Base-by-base conservation (phyloP, 2,329 filamentous ascomycete genomes). In the Penicillium sp. region DNA sequence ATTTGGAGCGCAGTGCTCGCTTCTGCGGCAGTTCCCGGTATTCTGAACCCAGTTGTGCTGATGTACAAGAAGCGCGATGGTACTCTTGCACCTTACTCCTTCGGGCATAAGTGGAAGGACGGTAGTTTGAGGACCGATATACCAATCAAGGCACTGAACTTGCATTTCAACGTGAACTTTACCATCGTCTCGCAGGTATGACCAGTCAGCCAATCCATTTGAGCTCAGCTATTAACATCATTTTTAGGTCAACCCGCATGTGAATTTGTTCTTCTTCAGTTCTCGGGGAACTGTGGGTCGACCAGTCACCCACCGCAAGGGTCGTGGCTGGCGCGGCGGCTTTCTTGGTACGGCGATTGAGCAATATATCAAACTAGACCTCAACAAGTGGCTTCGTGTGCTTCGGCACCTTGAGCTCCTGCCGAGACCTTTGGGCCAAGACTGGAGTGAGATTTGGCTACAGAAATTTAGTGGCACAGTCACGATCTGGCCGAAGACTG, bases 91-190 rank as follows among this genome's bases (percentile, higher is more conserved):
- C 95, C 95, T 0, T 99, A 96, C 75, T 96, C 91, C 0, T 99
- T 99, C 71, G 95, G 95, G 0, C 93, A 98, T 80, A 98, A 98
- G 77, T 99, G 95, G 95, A 99, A 99, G 76, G 95, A 99, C 72
- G 95, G 95, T 52, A 95, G 90, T 65, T 78, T 99, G 54, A 85
- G 95, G 37, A 99, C 95, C 1, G 95, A 99, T 69, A 97, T 99
- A 27, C 95, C 95, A 0, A 86, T 99, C 69, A 95, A 93, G 75
- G 90, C 93, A 1, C 82, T 99, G 51, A 98, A 99, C 73, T 82
- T 96, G 1, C 91, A 98, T 71, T 99, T 99, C 81, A 98, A 98
- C 73, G 95, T 98, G 74, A 97, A 96, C 73, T 99, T 98, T 75
- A 93, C 90, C 62, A 93, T 99, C 62, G 95, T 89, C 51, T 86